Percentiles rank a stretch among this genome's conserved stretches.
phyloP scores from a whole-genome alignment of 169 alveolate genomes.

The Eimeria tenella region DNA sequence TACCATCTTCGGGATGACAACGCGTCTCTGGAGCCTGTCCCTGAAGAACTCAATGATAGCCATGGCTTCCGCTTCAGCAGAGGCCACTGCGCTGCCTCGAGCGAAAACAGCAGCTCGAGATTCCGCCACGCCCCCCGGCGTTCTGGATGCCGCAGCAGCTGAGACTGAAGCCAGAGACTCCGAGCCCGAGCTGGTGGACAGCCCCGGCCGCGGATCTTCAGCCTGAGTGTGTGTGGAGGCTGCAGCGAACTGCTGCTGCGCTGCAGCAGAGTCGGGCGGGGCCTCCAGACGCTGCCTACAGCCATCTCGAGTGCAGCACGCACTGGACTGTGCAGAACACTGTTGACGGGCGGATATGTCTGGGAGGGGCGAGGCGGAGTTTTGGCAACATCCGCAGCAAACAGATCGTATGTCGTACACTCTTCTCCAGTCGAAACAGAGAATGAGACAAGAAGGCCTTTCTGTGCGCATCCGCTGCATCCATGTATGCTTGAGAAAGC shows the following conservation, averaged over 20 bases:
- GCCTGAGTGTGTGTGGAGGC: constrained; percentile 15
- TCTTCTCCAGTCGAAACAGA: constrained; percentile 78
- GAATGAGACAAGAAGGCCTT: constrained; percentile 68
- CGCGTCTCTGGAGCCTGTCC: constrained; percentile 70
- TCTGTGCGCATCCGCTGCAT: constrained; percentile 74
- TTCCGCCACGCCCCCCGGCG: constrained; percentile 37
- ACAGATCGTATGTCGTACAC: constrained; percentile 7
- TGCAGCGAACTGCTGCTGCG: background rate
- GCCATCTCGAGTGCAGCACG: constrained; percentile 50
- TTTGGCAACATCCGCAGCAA: constrained; percentile 56
- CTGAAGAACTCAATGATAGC: constrained; percentile 72
- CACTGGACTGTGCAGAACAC: constrained; percentile 6
- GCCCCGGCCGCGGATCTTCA: constrained; percentile 7
- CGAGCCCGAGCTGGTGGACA: background rate
- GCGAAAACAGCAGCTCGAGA: background rate
- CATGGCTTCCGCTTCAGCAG: constrained; percentile 78
- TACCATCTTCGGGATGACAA: constrained; percentile 73
- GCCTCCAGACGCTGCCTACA: background rate
- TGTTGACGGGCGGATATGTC: background rate
- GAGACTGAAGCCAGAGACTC: constrained; percentile 53
- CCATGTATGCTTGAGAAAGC: constrained; percentile 75
- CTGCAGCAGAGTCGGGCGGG: background rate
- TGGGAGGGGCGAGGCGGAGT: constrained; percentile 1
- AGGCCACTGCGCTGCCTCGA: constrained; percentile 66
- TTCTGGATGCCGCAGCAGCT: constrained; percentile 36